Percentiles rank a stretch among this genome's conserved stretches.
phyloP scores from a whole-genome alignment of 768 basidiomycete genomes.

The Vararia minispora region DNA sequence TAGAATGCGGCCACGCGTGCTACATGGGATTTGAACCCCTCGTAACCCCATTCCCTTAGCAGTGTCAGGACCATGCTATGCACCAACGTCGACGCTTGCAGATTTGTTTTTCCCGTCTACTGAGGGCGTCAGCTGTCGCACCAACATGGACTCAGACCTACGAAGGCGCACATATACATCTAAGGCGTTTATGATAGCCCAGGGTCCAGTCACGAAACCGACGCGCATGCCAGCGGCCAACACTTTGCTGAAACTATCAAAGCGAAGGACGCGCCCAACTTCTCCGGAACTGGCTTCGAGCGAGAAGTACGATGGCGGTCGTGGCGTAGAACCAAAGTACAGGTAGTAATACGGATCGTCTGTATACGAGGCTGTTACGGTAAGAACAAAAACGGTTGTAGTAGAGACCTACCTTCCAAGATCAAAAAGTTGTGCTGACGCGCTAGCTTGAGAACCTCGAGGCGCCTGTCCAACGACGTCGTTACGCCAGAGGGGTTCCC shows the following conservation, averaged over 20 bases:
- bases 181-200: constrained; percentile 51
- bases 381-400: neutral
- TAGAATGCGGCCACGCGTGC: constrained; percentile 64
- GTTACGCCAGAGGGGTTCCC: constrained; percentile 84
- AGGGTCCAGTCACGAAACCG: constrained; percentile 74
- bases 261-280: constrained; percentile 75
- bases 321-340: constrained; percentile 55
- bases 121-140: neutral
- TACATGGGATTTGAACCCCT: constrained; percentile 63
- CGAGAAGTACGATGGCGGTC: constrained; percentile 71
- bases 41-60: constrained; percentile 62
- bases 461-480: constrained; percentile 53
- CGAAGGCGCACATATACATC: constrained; percentile 48
- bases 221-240: constrained; percentile 67
- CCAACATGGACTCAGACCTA: too few species aligned
- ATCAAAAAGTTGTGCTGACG: constrained; percentile 70
- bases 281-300: constrained; percentile 56
- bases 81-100: constrained; percentile 56
- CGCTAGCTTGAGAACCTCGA: constrained; percentile 62
- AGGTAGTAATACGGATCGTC: constrained; percentile 77
- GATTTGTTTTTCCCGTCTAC: constrained; percentile 55
- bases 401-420: constrained; percentile 52
- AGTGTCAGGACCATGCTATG: constrained; percentile 52
- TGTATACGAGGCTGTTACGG: constrained; percentile 17
- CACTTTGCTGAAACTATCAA: constrained; percentile 86